A percentile compares a stretch with the other conserved stretches of the same genome.
Evolutionary conservation across 306 rosid species (phyloP).

Genomic region (Lathyrus sativus): DNA sequence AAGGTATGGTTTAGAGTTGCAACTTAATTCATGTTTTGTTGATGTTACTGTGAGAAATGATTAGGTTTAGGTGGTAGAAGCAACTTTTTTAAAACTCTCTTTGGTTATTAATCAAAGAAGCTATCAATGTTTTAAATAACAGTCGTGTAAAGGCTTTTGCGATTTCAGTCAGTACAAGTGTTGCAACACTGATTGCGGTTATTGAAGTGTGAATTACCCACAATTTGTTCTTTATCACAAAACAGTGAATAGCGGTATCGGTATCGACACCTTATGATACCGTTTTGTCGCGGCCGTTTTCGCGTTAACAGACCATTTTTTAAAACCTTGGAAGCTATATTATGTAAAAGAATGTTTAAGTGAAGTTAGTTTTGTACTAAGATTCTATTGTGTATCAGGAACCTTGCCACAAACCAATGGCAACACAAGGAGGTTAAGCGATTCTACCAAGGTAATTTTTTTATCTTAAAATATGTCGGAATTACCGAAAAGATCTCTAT

Average conservation of each 20-base stretch:
- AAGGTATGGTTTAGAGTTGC: constrained; percentile 42
- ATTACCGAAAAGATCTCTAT: constrained; percentile 9
- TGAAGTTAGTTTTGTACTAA: constrained; percentile 35
- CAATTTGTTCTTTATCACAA: too few relatives aligned
- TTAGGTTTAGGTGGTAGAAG: constrained; percentile 24
- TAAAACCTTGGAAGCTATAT: neutral
- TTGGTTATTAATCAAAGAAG: neutral
- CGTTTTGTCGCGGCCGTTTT: too few relatives aligned
- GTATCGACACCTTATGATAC: too few relatives aligned
- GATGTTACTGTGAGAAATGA: constrained; percentile 9
- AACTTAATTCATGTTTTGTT: constrained; percentile 25
- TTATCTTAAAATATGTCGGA: constrained; percentile 1
- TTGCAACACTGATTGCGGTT: too few relatives aligned
- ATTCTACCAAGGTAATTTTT: constrained; percentile 43
- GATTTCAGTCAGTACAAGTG: too few relatives aligned
- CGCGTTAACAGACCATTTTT: too few relatives aligned
- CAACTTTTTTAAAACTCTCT: neutral
- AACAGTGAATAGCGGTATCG: too few relatives aligned
- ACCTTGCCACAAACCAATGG: constrained; percentile 40
- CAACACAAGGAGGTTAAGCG: constrained; percentile 45
- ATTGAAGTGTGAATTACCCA: too few relatives aligned
- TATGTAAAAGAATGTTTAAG: neutral
- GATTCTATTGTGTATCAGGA: constrained; percentile 36
- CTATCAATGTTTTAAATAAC: too few relatives aligned
- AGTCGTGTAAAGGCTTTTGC: too few relatives aligned